Conservation (phyloP, 768 basidiomycete species). For the Nevesoporus exiguus region DNA sequence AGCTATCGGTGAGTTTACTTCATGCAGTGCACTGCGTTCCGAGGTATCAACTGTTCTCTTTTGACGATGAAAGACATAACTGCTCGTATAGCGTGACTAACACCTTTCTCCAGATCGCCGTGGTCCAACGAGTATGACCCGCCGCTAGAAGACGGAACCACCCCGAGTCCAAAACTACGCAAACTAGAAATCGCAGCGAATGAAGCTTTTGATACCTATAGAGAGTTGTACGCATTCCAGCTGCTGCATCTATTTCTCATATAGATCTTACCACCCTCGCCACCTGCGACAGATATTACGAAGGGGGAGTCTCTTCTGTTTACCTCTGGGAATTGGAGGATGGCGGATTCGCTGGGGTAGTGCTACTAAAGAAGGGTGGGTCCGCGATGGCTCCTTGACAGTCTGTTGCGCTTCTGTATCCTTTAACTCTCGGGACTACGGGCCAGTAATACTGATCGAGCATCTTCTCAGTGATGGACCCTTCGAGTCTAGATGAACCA, state of each 20-base stretch:
- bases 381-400: slow-evolving; percentile 1
- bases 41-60: background rate
- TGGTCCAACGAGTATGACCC: slow-evolving; percentile 98
- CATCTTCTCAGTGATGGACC: slow-evolving; percentile 54
- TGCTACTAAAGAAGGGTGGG: slow-evolving; percentile 90
- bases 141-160: slow-evolving; percentile 83
- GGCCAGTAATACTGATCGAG: background rate
- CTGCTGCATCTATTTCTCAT: background rate
- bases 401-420: background rate
- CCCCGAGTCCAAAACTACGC: slow-evolving; percentile 79
- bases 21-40: background rate
- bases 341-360: slow-evolving; percentile 94
- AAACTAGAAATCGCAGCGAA: slow-evolving; percentile 92
- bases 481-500: slow-evolving; percentile 53
- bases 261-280: background rate
- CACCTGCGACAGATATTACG: slow-evolving; percentile 70
- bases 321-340: slow-evolving; percentile 99
- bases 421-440: slow-evolving; percentile 1
- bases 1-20: slow-evolving; percentile 59
- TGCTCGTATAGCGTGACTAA: slow-evolving; percentile 11
- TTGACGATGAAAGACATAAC: background rate
- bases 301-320: slow-evolving; percentile 95
- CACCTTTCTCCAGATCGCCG: slow-evolving; percentile 65
- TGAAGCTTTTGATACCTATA: slow-evolving; percentile 95
- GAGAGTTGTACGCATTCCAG: slow-evolving; percentile 68